Conservation (phyloP, 257 asterid species). For the Avicennia marina region DNA sequence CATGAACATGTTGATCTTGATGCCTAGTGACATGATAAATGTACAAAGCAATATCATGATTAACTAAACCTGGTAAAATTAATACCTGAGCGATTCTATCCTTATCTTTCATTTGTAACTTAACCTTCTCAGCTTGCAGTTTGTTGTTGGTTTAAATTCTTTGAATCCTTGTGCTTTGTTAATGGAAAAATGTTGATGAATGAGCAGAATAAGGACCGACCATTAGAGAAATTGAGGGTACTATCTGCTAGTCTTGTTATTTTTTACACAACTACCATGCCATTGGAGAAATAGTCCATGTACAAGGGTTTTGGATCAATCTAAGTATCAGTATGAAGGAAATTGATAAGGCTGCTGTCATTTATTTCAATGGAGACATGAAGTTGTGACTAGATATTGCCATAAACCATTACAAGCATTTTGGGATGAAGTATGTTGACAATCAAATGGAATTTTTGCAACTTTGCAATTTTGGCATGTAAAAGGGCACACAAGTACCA, state of each 20-base stretch:
- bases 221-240: constrained; percentile 72
- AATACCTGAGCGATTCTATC: neutral
- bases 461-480: constrained; percentile 98
- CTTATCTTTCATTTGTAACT: too few species aligned
- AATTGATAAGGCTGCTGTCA: constrained; percentile 80
- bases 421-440: constrained; percentile 91
- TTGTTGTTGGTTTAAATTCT: too few species aligned
- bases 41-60: constrained; percentile 77
- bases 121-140: too few species aligned
- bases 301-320: constrained; percentile 79
- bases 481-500: constrained; percentile 19
- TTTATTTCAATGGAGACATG: constrained; percentile 95
- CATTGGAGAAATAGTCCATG: constrained; percentile 89
- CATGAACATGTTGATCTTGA: constrained; percentile 89
- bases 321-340: constrained; percentile 95
- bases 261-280: constrained; percentile 71
- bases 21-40: constrained; percentile 78
- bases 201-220: constrained; percentile 75
- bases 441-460: constrained; percentile 90
- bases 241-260: constrained; percentile 85
- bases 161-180: neutral
- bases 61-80: constrained; percentile 77
- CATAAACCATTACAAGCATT: constrained; percentile 82
- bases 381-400: constrained; percentile 98
- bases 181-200: neutral